Evolutionary conservation across 73 alveolate genomes (phyloP).

Genomic region (Diophrys appendiculata): DNA sequence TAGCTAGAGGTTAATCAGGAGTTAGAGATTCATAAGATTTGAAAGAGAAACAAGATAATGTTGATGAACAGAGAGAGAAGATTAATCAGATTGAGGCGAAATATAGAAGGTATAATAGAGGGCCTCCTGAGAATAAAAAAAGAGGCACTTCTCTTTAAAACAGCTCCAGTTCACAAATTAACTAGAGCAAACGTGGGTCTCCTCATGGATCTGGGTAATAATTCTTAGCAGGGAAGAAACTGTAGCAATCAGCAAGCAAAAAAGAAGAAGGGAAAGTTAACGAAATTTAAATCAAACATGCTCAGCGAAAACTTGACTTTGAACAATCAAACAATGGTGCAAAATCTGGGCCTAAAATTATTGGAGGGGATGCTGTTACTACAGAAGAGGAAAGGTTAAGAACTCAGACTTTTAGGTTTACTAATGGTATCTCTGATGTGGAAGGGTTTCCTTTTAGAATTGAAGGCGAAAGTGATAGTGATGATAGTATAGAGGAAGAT

Average conservation of each 20-base stretch:
- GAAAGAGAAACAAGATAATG: background rate
- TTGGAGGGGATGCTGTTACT: background rate
- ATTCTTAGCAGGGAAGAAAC: no score
- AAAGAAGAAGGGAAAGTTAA: background rate
- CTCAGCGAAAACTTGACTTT: background rate
- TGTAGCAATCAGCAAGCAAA: no score
- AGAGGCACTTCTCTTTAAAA: background rate
- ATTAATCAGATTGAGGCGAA: background rate
- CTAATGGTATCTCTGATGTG: background rate
- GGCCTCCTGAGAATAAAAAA: background rate
- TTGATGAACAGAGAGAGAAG: background rate
- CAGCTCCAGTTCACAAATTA: no score
- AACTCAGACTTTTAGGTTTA: conserved; percentile 18
- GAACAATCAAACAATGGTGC: background rate
- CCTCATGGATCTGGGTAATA: no score
- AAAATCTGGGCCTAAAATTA: background rate
- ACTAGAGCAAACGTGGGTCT: no score
- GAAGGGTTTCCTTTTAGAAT: background rate
- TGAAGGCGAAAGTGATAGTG: background rate
- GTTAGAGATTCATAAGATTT: background rate
- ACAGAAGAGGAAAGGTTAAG: background rate
- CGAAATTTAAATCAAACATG: background rate
- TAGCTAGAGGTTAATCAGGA: background rate
- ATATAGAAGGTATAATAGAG: background rate
- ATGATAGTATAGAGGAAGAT: conserved; percentile 11